phyloP scores from a whole-genome alignment of 1,284 basidiomycete species.

The Heterobasidion irregulare region DNA sequence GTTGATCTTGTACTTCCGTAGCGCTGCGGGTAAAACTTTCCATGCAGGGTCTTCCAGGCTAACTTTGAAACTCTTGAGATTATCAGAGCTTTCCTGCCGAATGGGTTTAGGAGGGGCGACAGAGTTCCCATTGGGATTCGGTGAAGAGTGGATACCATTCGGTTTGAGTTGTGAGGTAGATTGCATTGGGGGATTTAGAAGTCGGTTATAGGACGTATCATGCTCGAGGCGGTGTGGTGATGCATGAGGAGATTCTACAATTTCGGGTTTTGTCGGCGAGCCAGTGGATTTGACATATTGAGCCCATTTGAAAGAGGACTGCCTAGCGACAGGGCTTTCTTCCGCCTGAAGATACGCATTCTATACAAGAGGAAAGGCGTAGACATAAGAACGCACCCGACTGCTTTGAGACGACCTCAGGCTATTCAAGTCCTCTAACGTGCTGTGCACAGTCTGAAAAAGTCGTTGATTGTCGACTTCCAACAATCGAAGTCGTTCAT shows the following conservation, averaged over 20 bases:
- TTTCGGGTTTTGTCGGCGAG: constrained; percentile 68
- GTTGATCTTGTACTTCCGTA: constrained; percentile 98
- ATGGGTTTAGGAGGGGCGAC: constrained; percentile 31
- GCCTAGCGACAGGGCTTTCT: constrained; percentile 49
- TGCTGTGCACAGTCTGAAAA: constrained; percentile 47
- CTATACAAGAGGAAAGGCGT: constrained; percentile 4
- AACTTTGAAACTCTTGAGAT: constrained; percentile 82
- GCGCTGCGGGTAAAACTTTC: constrained; percentile 94
- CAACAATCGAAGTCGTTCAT: constrained; percentile 55
- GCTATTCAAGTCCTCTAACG: constrained; percentile 57
- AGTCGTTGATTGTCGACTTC: constrained; percentile 74
- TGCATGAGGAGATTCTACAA: constrained; percentile 59
- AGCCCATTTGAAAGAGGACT: constrained; percentile 79
- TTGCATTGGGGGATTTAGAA: constrained; percentile 12
- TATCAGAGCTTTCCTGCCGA: constrained; percentile 65
- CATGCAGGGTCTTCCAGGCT: constrained; percentile 95
- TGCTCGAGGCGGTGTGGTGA: constrained; percentile 72
- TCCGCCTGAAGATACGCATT: constrained; percentile 24
- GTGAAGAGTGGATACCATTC: constrained; percentile 16
- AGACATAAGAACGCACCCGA: constrained; percentile 5
- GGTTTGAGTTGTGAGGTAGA: constrained; percentile 15
- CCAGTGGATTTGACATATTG: constrained; percentile 61
- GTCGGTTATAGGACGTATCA: constrained; percentile 37
- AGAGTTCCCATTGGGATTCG: constrained; percentile 17
- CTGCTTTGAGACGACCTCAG: constrained; percentile 29